These are phyloP conservation scores for Pseudonitzschia delicatissima DNA, from an alignment of 108 stramenopile species.

Conservation along the genomic window DNA sequence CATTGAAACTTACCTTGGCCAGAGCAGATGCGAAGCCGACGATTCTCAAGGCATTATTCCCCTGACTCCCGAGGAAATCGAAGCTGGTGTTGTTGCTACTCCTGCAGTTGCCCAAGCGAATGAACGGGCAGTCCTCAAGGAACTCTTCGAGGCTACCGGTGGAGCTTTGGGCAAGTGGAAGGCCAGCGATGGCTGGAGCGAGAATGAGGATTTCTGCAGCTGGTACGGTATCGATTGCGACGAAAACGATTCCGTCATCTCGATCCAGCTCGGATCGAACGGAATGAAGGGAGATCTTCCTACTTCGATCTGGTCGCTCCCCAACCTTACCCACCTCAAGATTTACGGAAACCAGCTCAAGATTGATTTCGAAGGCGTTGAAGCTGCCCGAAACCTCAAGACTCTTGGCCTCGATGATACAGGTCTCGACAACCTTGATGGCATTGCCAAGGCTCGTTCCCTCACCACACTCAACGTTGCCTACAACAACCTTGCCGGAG, in stretches of 20 bases:
- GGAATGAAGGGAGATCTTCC: constrained; percentile 43
- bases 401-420: constrained; percentile 36
- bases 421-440: constrained; percentile 34
- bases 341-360: constrained; percentile 42
- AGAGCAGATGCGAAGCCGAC: neutral
- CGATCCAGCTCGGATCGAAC: constrained; percentile 34
- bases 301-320: constrained; percentile 32
- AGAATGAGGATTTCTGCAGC: constrained; percentile 30
- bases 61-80: neutral
- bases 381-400: constrained; percentile 26
- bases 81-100: neutral
- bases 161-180: constrained; percentile 30
- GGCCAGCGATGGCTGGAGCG: constrained; percentile 40
- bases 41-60: neutral
- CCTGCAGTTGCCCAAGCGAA: constrained; percentile 11
- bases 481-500: constrained; percentile 39
- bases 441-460: constrained; percentile 27
- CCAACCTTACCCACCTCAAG: constrained; percentile 25
- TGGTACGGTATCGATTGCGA: constrained; percentile 41
- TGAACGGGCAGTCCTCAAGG: constrained; percentile 42
- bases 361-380: constrained; percentile 27
- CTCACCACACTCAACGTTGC: constrained; percentile 37
- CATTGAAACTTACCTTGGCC: constrained; percentile 37
- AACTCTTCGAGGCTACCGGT: constrained; percentile 29
- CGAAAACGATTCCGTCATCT: constrained; percentile 25